A percentile compares a stretch with the other conserved stretches of the same genome.
Conservation (phyloP, 495 filamentous ascomycete species). For the Penicillium cosmopolitanum region DNA sequence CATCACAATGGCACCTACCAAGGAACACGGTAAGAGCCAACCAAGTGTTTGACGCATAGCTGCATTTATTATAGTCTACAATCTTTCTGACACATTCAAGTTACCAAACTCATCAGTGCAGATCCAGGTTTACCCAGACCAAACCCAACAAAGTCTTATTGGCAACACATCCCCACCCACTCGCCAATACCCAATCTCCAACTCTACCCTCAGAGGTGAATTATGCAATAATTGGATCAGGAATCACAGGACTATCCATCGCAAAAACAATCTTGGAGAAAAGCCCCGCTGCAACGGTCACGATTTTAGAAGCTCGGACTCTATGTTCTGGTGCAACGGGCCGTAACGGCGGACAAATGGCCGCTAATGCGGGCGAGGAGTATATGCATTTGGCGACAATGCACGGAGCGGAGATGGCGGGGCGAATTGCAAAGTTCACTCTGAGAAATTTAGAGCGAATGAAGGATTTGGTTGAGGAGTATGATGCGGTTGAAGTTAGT, state of each 20-base stretch:
- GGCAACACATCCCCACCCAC: constrained; percentile 65
- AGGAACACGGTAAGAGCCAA: neutral
- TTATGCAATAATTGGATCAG: constrained; percentile 69
- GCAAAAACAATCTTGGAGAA: constrained; percentile 58
- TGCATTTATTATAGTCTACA: neutral
- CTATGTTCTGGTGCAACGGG: constrained; percentile 84
- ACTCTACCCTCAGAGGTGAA: constrained; percentile 53
- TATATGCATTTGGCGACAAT: constrained; percentile 29
- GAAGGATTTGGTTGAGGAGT: constrained; percentile 29
- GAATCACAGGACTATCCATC: constrained; percentile 66
- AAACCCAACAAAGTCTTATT: constrained; percentile 69
- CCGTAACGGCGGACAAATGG: constrained; percentile 49
- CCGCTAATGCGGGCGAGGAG: constrained; percentile 38
- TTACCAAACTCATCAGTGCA: constrained; percentile 27
- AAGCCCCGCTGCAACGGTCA: constrained; percentile 27
- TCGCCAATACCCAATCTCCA: constrained; percentile 55
- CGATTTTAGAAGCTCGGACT: constrained; percentile 70
- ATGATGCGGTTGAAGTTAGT: constrained; percentile 28
- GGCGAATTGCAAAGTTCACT: constrained; percentile 35
- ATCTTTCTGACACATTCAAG: neutral
- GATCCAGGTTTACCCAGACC: constrained; percentile 51
- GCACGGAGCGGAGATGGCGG: constrained; percentile 31
- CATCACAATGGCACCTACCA: neutral
- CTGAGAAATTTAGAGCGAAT: constrained; percentile 35
- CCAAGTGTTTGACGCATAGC: neutral